phyloP scores from a whole-genome alignment of 257 asterid genomes.

The Craterostigma plantagineum region DNA sequence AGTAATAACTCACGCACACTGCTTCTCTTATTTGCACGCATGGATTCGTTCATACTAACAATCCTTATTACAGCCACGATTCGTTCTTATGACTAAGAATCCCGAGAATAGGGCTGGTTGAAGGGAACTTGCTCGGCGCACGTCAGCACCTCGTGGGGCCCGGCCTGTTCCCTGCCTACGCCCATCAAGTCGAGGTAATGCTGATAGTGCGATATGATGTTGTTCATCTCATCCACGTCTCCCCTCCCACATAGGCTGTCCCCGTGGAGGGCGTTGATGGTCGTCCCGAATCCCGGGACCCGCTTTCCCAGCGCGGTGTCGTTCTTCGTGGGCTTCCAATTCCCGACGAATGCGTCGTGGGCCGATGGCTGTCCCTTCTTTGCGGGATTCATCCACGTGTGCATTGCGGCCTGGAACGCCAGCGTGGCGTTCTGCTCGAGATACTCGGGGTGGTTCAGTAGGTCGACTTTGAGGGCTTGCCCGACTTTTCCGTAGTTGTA shows the following conservation, averaged over 20 bases:
- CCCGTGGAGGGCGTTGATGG: conserved; percentile 70
- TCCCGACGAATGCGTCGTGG: conserved; percentile 55
- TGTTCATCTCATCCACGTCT: conserved; percentile 61
- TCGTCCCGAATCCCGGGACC: conserved; percentile 63
- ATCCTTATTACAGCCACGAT: too few relatives aligned
- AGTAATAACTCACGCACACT: too few relatives aligned
- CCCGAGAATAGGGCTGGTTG: conserved; percentile 15
- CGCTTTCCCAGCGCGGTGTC: conserved; percentile 55
- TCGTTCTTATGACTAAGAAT: too few relatives aligned
- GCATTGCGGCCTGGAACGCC: conserved; percentile 74
- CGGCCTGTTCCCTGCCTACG: conserved; percentile 62
- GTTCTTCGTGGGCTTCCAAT: conserved; percentile 81
- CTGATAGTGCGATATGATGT: conserved; percentile 49
- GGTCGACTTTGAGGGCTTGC: conserved; percentile 45
- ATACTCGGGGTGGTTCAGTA: conserved; percentile 81
- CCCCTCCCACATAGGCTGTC: conserved; percentile 67
- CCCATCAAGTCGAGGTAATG: conserved; percentile 70
- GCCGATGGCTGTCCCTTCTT: conserved; percentile 73
- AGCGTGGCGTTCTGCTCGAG: conserved; percentile 84
- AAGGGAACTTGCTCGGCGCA: conserved; percentile 65
- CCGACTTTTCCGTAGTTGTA: conserved; percentile 48
- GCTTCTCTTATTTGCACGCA: too few relatives aligned
- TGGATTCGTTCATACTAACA: too few relatives aligned
- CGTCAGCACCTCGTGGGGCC: conserved; percentile 45
- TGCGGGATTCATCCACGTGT: conserved; percentile 61